Evolutionary conservation across 129 eudicot genomes (phyloP), one percentile per base, ranked within the genome.

Genomic region (Daucus carota): DNA sequence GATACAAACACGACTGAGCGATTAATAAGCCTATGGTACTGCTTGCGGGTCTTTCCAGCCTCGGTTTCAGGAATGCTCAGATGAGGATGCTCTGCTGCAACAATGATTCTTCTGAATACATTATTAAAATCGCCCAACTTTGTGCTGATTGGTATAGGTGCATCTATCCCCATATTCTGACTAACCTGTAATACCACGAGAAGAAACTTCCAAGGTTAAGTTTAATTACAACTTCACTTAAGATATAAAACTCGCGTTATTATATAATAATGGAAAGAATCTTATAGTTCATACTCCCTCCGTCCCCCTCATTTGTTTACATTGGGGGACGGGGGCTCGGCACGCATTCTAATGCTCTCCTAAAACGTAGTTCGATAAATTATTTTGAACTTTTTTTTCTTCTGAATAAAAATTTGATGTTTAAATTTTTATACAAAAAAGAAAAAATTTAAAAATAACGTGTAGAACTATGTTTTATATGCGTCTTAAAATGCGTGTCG

Each of bases 21-120:
- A 78, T 81, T 91, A 78, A 94, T 75, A 70, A 94, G 89, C 74
- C 92, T 83, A 66, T 91, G 85, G 82, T 91, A 91, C 31, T 89
- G 93, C 84, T 91, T 94, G 52, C 99, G 90, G 79, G 86, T 87
- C 84, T 82, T 91, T 74, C 99, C 99, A 73, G 97, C 99, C 83
- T 92, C 95, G 9, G 97, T 94, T 87, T 94, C 97, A 10, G 97
- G 99, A 76, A 94, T 94, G 88, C 96, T 94, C 81, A 91, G 81
- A 83, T 94, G 99, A 75, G 99, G 97, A 73, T 86, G 97, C 74
- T 94, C 97, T 28, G 99, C 99, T 9, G 99, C 96, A 78, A 82
- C 84, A 44, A 87, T 92, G 43, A 87, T 86, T 88, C 92, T 91
- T 31, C 87, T 77, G 72, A 84, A 94, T 50, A 94, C 69, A 74